Base-by-base conservation (phyloP, 2,329 filamentous ascomycete genomes). In the Pseudopyricularia cyperi region DNA sequence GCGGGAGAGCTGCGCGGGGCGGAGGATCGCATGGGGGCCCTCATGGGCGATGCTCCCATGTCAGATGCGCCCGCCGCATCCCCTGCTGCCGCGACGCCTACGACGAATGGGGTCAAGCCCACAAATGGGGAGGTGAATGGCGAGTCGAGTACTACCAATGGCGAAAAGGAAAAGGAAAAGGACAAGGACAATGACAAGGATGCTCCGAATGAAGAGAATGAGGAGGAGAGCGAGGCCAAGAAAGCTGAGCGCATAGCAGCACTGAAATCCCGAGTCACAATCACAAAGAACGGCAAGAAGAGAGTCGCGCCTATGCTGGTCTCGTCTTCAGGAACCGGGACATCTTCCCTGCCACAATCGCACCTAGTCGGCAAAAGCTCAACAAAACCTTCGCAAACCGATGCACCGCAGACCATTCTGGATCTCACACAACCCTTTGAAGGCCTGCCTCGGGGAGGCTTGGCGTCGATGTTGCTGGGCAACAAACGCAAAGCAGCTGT, bases 281-380 rank as follows among this genome's bases (percentile, higher is more conserved):
- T 96, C 55, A 95, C 89, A 0, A 97, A 96, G 65, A 91, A 98
- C 58, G 93, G 93, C 30, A 97, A 93, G 70, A 98, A 98, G 70
- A 80, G 93, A 52, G 91, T 98, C 52, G 87, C 89, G 4, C 93
- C 93, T 2, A 74, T 98, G 57, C 75, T 98, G 12, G 88, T 98
- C 7, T 95, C 91, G 1, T 89, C 89, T 0, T 91, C 90, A 8
- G 89, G 87, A 2, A 87, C 85, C 1, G 88, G 87, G 11, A 83
- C 90, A 61, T 94, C 90, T 1, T 95, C 90, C 15, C 71, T 96
- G 12, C 91, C 91, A 1, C 88, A 95, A 62, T 86, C 89, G 22
- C 87, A 94, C 61, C 73, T 97, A 6, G 85, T 96, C 56, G 88
- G 89, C 34, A 81, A 88, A 12, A 82, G 81, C 9, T 77, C 80